phyloP scores from a whole-genome alignment of 1,284 basidiomycete species.

The Laetiporus sulphureus region DNA sequence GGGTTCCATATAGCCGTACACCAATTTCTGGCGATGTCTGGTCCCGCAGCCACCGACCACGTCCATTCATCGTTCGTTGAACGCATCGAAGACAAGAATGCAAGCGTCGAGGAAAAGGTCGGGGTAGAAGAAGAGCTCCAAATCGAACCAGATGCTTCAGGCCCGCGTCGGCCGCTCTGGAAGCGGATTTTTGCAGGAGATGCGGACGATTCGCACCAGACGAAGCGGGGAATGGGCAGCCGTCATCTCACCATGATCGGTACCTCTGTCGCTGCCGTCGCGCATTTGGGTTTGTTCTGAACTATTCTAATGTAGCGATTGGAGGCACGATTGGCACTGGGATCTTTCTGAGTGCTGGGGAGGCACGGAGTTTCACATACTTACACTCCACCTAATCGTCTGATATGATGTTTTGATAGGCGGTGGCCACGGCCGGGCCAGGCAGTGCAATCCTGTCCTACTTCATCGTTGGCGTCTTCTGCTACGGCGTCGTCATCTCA shows the following conservation, averaged over 20 bases:
- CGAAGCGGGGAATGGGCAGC: slow-evolving; percentile 28
- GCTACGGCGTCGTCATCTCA: slow-evolving; percentile 46
- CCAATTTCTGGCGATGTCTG: too few species aligned
- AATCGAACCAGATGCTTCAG: too few species aligned
- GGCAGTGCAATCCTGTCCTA: slow-evolving; percentile 45
- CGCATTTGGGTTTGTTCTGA: not conserved
- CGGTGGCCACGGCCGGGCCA: slow-evolving; percentile 38
- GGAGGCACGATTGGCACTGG: slow-evolving; percentile 48
- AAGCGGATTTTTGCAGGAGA: too few species aligned
- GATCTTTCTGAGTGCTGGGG: slow-evolving; percentile 50
- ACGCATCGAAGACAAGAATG: too few species aligned
- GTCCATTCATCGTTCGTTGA: too few species aligned
- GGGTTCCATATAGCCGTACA: too few species aligned
- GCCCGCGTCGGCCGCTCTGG: too few species aligned
- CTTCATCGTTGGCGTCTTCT: slow-evolving; percentile 42
- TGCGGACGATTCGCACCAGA: slow-evolving; percentile 13
- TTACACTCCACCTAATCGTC: slow-evolving; percentile 18
- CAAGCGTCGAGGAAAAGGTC: too few species aligned
- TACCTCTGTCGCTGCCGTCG: not conserved
- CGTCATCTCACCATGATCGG: slow-evolving; percentile 34
- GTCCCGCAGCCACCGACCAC: too few species aligned
- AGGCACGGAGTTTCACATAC: too few species aligned
- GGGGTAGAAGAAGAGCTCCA: too few species aligned
- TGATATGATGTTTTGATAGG: slow-evolving; percentile 20
- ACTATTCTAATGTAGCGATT: slow-evolving; percentile 22